Percentiles rank a stretch among this genome's conserved stretches.
phyloP scores from a whole-genome alignment of 148 eudicot species.

The Rheum nobile region DNA sequence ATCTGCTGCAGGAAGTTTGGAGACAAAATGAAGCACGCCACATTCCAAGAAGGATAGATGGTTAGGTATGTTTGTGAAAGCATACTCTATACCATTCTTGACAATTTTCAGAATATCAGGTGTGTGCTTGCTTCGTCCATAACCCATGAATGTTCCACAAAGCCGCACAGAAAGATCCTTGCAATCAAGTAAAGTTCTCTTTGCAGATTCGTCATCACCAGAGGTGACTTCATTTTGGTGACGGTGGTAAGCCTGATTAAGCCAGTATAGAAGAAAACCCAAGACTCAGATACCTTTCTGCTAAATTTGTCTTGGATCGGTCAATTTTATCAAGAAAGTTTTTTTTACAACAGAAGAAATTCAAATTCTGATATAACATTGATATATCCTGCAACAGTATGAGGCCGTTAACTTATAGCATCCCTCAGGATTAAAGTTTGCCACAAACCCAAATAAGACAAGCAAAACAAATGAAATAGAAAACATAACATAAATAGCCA shows the following conservation, averaged over 20 bases:
- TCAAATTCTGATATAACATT: neutral
- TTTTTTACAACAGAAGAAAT: neutral
- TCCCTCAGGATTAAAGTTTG: neutral
- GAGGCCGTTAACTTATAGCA: neutral
- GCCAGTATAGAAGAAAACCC: slow-evolving; percentile 7
- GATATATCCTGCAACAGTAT: neutral
- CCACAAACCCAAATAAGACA: neutral
- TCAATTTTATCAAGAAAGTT: neutral
- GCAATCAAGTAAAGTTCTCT: slow-evolving; percentile 55
- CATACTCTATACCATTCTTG: slow-evolving; percentile 66
- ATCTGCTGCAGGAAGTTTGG: slow-evolving; percentile 70
- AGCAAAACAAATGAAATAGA: neutral
- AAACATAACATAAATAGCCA: neutral
- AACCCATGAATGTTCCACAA: slow-evolving; percentile 63
- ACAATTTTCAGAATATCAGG: slow-evolving; percentile 67
- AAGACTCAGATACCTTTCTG: neutral
- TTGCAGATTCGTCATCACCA: slow-evolving; percentile 31
- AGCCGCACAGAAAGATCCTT: slow-evolving; percentile 71
- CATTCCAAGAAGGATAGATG: slow-evolving; percentile 64
- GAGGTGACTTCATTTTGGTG: slow-evolving; percentile 28
- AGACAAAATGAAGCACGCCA: slow-evolving; percentile 53
- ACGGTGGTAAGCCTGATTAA: slow-evolving; percentile 61
- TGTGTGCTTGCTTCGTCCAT: slow-evolving; percentile 63
- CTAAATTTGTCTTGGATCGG: neutral
- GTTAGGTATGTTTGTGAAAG: slow-evolving; percentile 58